phyloP scores from a whole-genome alignment of 2,329 filamentous ascomycete species.

The Exophiala lecanii-corni region DNA sequence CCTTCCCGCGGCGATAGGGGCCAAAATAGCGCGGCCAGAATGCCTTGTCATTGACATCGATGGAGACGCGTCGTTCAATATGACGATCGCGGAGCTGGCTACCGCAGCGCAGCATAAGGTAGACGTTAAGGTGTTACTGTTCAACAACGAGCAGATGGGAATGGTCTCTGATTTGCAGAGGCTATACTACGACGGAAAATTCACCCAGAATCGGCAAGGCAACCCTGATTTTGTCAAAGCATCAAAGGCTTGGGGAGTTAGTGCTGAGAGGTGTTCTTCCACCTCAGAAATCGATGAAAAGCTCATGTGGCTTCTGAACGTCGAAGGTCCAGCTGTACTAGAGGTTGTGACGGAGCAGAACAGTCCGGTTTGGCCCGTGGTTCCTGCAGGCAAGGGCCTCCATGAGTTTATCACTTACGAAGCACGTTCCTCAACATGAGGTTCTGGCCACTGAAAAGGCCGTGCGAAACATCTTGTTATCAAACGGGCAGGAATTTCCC shows the following conservation, averaged over 20 bases:
- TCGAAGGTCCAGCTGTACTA: constrained; percentile 75
- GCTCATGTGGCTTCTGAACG: constrained; percentile 83
- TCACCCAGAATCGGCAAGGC: constrained; percentile 82
- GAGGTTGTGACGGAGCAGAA: constrained; percentile 84
- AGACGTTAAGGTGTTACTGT: constrained; percentile 85
- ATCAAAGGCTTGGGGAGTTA: constrained; percentile 82
- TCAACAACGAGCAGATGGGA: constrained; percentile 97
- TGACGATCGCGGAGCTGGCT: constrained; percentile 93
- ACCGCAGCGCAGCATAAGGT: constrained; percentile 95
- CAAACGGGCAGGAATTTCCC: too few relatives aligned
- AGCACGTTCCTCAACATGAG: too few relatives aligned
- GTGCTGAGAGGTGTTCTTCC: constrained; percentile 66
- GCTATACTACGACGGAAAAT: constrained; percentile 93
- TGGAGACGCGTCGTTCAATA: constrained; percentile 97
- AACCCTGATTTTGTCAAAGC: constrained; percentile 95
- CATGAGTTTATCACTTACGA: constrained; percentile 71
- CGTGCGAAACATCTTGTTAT: too few relatives aligned
- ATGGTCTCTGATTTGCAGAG: constrained; percentile 99
- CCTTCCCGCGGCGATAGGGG: constrained; percentile 89
- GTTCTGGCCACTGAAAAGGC: too few relatives aligned
- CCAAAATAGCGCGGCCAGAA: constrained; percentile 79
- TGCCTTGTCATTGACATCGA: constrained; percentile 92
- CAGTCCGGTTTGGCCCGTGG: constrained; percentile 87
- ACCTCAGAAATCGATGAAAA: constrained; percentile 72
- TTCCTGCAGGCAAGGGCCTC: constrained; percentile 77